Base-by-base conservation (phyloP, 805 yeast genomes). In the Candida sphagnicola region DNA sequence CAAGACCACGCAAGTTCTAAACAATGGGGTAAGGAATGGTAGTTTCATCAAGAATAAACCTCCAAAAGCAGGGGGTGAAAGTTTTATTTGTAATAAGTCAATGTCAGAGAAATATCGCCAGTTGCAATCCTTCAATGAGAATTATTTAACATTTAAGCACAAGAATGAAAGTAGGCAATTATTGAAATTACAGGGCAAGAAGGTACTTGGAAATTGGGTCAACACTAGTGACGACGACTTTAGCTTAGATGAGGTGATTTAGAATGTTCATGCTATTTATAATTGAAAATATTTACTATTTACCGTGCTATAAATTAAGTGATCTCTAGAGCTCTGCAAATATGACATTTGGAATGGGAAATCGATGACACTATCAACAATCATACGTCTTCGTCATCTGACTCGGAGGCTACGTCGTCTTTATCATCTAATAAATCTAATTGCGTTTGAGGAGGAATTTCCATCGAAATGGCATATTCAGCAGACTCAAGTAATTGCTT, bases 401-500 rank as follows among this genome's bases (percentile, higher is more conserved):
- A 59, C 17, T 57, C 70, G 14, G 68, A 59, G 8, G 57, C 73
- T 16, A 58, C 71, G 12, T 58, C 68, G n/a, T 51, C 70, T 6
- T 58, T 61, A 4, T 53, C 64, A 3, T 55, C 46, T n/a, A 54
- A 60, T 14, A 57, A 70, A 11, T 56, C 70, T 19, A 47, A 54
- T 57, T 47, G 69, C 57, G 38, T 57, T 54, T 31, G 53, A 46
- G 51, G 56, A 2, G 61, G 48, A 16, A 48, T 41, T 33, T 65
- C 72, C 61, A 60, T 54, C 5, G 62, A 57, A 35, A 72, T 66
- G 1, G 95, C 95, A 50, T 79, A 80, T 61, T 88, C 95, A 0
- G 97, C 96, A 40, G 87, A 78, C 51, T 88, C 85, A 46, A 91
- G 71, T 23, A 79, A 63, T 50, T 80, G 79, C 30, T 68, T 67